These are phyloP conservation scores for Aureobasidium sp. DNA, from an alignment of 2,329 filamentous ascomycete species.

Conservation along the genomic window DNA sequence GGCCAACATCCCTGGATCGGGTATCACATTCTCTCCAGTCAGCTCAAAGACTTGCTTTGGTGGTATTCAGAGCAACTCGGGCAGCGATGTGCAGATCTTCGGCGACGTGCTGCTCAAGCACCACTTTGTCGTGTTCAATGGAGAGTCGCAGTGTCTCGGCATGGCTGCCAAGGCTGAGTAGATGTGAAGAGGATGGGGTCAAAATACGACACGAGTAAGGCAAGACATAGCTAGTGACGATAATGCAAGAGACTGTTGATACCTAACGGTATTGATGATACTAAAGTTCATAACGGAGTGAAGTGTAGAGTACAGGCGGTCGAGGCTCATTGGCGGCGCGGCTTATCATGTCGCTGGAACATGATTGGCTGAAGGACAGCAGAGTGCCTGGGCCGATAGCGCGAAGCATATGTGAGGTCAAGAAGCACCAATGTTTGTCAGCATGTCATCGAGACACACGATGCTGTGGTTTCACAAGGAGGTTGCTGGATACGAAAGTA, in stretches of 20 bases:
- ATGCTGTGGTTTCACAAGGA: background rate
- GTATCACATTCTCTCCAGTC: slow-evolving; percentile 47
- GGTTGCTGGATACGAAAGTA: background rate
- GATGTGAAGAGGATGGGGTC: background rate
- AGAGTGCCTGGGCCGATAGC: background rate
- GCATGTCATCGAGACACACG: background rate
- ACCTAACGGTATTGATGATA: background rate
- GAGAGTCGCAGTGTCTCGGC: slow-evolving; percentile 30
- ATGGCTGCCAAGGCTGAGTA: slow-evolving; percentile 12
- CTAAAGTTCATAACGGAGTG: background rate
- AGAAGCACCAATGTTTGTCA: slow-evolving; percentile 3
- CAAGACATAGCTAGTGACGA: background rate
- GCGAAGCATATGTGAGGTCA: slow-evolving; percentile 4
- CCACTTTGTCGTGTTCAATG: slow-evolving; percentile 53
- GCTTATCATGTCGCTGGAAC: background rate
- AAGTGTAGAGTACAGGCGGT: background rate
- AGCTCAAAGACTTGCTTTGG: slow-evolving; percentile 55
- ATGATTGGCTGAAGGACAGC: slow-evolving; percentile 3
- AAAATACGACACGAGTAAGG: background rate
- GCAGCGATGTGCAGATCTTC: slow-evolving; percentile 50
- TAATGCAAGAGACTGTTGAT: background rate
- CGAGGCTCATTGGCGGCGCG: background rate
- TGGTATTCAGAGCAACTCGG: slow-evolving; percentile 53
- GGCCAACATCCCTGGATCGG: slow-evolving; percentile 24
- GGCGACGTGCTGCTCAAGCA: slow-evolving; percentile 56